These are phyloP conservation scores for Diplogelasinospora grovesii DNA, from an alignment of 495 filamentous ascomycete genomes.

Conservation along the genomic window DNA sequence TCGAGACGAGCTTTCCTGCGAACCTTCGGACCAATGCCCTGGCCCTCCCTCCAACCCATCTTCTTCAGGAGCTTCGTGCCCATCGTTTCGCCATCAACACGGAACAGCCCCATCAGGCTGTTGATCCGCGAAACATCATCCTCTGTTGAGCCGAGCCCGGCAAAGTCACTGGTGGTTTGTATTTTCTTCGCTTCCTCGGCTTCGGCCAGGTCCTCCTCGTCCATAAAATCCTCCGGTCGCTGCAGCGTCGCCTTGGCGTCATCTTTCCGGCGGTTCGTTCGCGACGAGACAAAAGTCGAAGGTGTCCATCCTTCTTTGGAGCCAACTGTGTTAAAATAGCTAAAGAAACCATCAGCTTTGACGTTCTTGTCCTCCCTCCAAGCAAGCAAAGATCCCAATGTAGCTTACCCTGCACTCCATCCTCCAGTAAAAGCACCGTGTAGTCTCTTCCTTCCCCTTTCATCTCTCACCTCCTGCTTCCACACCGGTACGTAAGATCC, in stretches of 20 bases:
- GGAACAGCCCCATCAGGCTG: constrained; percentile 69
- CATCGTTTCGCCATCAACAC: constrained; percentile 74
- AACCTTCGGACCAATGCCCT: constrained; percentile 88
- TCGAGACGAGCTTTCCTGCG: constrained; percentile 66
- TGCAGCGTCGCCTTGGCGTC: constrained; percentile 45
- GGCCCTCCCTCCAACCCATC: constrained; percentile 96
- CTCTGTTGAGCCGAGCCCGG: constrained; percentile 67
- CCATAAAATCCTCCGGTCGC: constrained; percentile 91
- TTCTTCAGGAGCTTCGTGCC: constrained; percentile 78
- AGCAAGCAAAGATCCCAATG: neutral
- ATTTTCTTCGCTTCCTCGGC: constrained; percentile 68
- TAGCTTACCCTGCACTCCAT: constrained; percentile 82
- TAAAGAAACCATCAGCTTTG: constrained; percentile 25
- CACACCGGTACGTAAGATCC: constrained; percentile 90
- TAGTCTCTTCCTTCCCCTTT: constrained; percentile 81
- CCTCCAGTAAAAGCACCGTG: constrained; percentile 97
- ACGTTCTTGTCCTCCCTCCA: neutral
- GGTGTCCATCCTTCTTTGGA: constrained; percentile 98
- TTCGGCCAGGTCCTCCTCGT: constrained; percentile 91
- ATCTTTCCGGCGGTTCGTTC: constrained; percentile 69
- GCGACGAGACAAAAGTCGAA: constrained; percentile 84
- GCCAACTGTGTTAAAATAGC: constrained; percentile 96
- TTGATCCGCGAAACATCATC: constrained; percentile 45
- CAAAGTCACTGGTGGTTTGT: constrained; percentile 64
- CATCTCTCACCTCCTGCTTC: constrained; percentile 97